Conservation (phyloP, 176 grass and related monocot species). For the Saccharum spontaneum region DNA sequence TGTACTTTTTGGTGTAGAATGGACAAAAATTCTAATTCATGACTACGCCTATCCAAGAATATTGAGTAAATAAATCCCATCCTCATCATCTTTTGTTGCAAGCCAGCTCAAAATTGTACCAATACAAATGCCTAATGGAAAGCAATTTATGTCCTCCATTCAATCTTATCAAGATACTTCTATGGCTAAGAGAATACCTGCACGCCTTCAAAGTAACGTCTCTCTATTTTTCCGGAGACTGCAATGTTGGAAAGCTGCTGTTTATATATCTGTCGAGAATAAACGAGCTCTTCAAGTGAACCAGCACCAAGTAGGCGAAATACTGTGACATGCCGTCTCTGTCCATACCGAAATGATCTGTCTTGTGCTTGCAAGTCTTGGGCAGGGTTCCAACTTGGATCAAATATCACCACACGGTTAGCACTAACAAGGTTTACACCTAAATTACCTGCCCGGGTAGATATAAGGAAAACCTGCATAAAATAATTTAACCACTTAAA, state of each 20-base stretch:
- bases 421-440: slow-evolving; percentile 93
- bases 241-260: slow-evolving; percentile 95
- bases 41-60: slow-evolving; percentile 11
- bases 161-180: slow-evolving; percentile 23
- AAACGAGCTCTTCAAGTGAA: slow-evolving; percentile 96
- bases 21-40: slow-evolving; percentile 3
- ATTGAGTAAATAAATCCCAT: slow-evolving; percentile 16
- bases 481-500: slow-evolving; percentile 26
- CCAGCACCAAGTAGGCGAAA: slow-evolving; percentile 92
- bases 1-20: not conserved
- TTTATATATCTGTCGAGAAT: slow-evolving; percentile 96
- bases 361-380: slow-evolving; percentile 99
- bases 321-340: slow-evolving; percentile 84
- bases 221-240: slow-evolving; percentile 95
- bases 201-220: slow-evolving; percentile 92
- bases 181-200: slow-evolving; percentile 56
- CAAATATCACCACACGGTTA: slow-evolving; percentile 97
- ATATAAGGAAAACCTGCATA: slow-evolving; percentile 93
- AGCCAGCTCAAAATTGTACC: slow-evolving; percentile 28
- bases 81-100: not conserved
- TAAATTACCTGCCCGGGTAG: slow-evolving; percentile 89
- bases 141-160: slow-evolving; percentile 8
- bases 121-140: slow-evolving; percentile 6
- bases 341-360: slow-evolving; percentile 93
- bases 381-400: slow-evolving; percentile 97